Base-by-base conservation (phyloP, 768 basidiomycete species). In the Suillus subluteus region DNA sequence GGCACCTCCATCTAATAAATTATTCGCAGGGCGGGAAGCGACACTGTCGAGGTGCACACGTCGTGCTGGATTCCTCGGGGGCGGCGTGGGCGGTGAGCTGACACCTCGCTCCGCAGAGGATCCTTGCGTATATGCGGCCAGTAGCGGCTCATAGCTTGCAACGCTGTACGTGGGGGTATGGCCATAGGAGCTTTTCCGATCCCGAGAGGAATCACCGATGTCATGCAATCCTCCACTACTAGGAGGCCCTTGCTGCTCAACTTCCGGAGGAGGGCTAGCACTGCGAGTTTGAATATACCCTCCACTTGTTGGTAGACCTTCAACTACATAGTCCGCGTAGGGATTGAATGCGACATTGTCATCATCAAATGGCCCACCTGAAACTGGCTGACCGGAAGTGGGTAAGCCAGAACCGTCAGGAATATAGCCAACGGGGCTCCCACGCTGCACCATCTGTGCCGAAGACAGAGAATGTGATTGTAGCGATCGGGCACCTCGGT, bases 121-220 rank as follows among this genome's bases (percentile, higher is more conserved):
- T 66, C 70, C 66, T 16, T 79, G 78, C 46, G 76, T 74, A 65
- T 81, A 86, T 15, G 80, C 76, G 32, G 84, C 82, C 58, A 91
- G 76, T 26, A 91, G 78, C 35, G 87, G 87, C 68, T 91, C 89
- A 64, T 83, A 83, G 76, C 88, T 90, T 16, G 83, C 86, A 2
- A 79, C 81, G 67, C 86, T 86, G 55, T 84, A 79, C 67, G 83
- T 83, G 54, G 82, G 78, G 35, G 81, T 79, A 72, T 87, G 82
- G 32, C 79, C 78, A 32, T 73, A 77, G 13, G 76, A 77, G 44
- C 79, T 72, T 71, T 71, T 71, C 55, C 75, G 70, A 56, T 76
- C 71, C 56, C 75, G 73, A 64, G 69, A 73, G 37, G 78, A 75
- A 55, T 73, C 69, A 35, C 75, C 69, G 38, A 72, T 67, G 50